Evolutionary conservation across 306 rosid species (phyloP), one percentile per base, ranked within the genome.

Genomic region (Mucuna pruriens): DNA sequence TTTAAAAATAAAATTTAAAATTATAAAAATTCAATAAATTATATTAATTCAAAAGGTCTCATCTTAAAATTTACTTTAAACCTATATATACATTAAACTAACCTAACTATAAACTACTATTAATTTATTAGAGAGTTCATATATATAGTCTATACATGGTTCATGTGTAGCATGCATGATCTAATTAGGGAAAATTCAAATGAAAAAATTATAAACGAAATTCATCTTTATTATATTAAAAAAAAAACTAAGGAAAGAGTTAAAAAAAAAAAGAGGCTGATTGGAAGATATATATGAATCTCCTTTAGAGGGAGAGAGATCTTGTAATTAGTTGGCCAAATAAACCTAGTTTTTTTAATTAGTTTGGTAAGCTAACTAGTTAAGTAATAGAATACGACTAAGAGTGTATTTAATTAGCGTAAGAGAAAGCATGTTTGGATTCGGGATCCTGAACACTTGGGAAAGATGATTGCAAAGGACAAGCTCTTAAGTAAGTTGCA

Each of bases 391-490:
- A 80, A 66, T 63, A 71, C 13, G 55, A 9, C 11, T 29, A 51
- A 74, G 75, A 20, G 58, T 20, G 45, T 52, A 62, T 48, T 60
- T 52, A 70, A 84, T 70, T 9, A 42, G 71, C 40, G 45, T 64
- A 71, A 54, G 3, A 17, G 55, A 85, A 86, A 81, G 84, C 72
- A 79, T 64, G 80, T 36, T 84, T 85, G 78, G 93, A 93, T 89
- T 90, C 84, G 89, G 94, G 88, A 86, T 88, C 92, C 83, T 84
- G 58, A 88, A 85, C 87, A 86, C 87, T 88, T 86, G 96, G 94
- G 92, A 81, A 84, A 82, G 87, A 94, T 94, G 92, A 92, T 94
- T 92, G 69, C 89, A 75, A 88, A 90, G 80, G 90, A 84, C 90
- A 88, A 81, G 91, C 83, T 84, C 87, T 82, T 88, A 79, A 75